Evolutionary conservation across 129 eudicot species (phyloP), one percentile per base, ranked within the genome.

Genomic region (Flaveria robusta): DNA sequence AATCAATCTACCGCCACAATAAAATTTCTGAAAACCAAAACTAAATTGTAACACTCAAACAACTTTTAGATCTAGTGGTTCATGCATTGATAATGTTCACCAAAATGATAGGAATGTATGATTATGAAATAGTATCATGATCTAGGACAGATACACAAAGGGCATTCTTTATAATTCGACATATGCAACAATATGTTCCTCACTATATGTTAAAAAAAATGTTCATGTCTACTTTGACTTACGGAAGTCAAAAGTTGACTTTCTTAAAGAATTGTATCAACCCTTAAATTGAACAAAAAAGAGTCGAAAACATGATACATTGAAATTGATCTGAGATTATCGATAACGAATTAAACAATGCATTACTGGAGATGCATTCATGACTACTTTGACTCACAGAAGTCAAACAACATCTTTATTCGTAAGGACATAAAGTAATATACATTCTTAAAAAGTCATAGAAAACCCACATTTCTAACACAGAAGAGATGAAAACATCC

Each of bases 1-100:
- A 62, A 92, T 54, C 85, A 92, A 86, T 85, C 98, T 92, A 66
- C 98, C 98, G 2, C 98, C 98, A 62, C 94, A 90, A 60, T 19
- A 80, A 82, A 92, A 92, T 86, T 64, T 92, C 96, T 89, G 93
- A 18, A 77, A 47, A 56, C 47, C 23, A 77, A 41, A 68, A 56
- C 15, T 24, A 69, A 43, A 66, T 26, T 5, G 9, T 56, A 68
- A 68, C 50, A n/a, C n/a, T 45, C 14, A 15, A 22, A 43, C 39
- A 77, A 52, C 1, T 29, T 66, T 14, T 6, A n/a, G 49, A 66
- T 18, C 14, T 7, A 37, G 49, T 7, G 26, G 24, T 29, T 62
- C 41, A 26, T 26, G 41, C 70, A 14, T 58, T 7, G 8, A 58
- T 20, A 58, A 9, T 23, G 9, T 64, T 64, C 23, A 31, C 13